Percentiles rank a stretch among this genome's conserved stretches.
Evolutionary conservation across 2,329 filamentous ascomycete species (phyloP).

Genomic region (Neonectria hederae): DNA sequence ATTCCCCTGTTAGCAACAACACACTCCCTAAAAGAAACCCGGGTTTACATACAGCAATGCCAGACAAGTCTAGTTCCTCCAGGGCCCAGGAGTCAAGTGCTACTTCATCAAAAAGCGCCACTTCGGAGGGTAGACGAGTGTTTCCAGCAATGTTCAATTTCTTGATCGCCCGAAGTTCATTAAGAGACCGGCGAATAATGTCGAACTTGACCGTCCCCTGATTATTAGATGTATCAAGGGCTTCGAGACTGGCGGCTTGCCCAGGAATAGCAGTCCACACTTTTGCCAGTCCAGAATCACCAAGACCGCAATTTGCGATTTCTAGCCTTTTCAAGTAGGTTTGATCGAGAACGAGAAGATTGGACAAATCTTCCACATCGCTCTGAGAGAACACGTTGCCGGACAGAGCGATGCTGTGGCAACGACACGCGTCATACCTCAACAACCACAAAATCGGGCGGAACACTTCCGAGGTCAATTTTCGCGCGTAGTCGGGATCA

Average conservation of each 20-base stretch:
- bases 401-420: constrained; percentile 61
- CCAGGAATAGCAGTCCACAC: constrained; percentile 59
- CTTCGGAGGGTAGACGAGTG: constrained; percentile 56
- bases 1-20: neutral
- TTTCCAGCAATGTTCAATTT: constrained; percentile 62
- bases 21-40: neutral
- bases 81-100: constrained; percentile 56
- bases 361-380: constrained; percentile 60
- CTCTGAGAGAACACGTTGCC: constrained; percentile 57
- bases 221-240: constrained; percentile 63
- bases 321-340: constrained; percentile 59
- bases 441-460: constrained; percentile 61
- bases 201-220: constrained; percentile 60
- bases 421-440: constrained; percentile 57
- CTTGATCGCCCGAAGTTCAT: constrained; percentile 55
- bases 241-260: constrained; percentile 56
- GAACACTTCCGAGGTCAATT: constrained; percentile 53
- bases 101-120: constrained; percentile 58
- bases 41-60: constrained; percentile 57
- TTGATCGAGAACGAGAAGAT: constrained; percentile 46
- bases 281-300: constrained; percentile 57
- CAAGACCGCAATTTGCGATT: constrained; percentile 61
- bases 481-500: constrained; percentile 35
- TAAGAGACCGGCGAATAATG: constrained; percentile 56
- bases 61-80: constrained; percentile 64